Base-by-base conservation (phyloP, 768 basidiomycete genomes). In the Lentinula boryana region DNA sequence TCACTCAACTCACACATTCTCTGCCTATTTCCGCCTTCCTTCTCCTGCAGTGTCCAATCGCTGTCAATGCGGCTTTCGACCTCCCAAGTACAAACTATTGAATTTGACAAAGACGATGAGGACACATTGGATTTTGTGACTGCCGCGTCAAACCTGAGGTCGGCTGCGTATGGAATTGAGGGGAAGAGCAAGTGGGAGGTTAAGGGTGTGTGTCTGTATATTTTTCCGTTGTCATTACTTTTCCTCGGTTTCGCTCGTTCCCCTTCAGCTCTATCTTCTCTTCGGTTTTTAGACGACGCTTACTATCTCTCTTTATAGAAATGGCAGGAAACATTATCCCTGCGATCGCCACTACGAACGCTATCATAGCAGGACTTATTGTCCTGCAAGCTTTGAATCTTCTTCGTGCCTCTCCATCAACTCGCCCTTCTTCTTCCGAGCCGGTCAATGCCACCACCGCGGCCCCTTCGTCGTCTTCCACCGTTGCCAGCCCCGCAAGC, bases 251-350 rank as follows among this genome's bases (percentile, higher is more conserved):
- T 27, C 27, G 27, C 27, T 27, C 27, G 27, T 27, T 27, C 27
- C 27, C 27, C 27, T 27, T 27, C 27, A 27, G 27, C 27, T 27
- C 27, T 3, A 27, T 27, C 27, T 27, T 3, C 27, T 0, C 27
- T 27, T 27, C 27, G 27, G 27, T 27, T 27, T 27, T 27, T 27
- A 27, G 27, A 27, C 27, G 0, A 27, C 27, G 27, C 27, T 27
- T 27, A 27, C 41, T 27, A 9, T 9, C 43, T 7, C 23, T 49
- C 8, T 38, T 12, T 32, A 2, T 2, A 96, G 95, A 98, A 74
- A 98, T 98, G 93, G 97, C 97, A 0, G 97, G 97, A 9, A 99
- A 99, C 73, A 98, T 99, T 68, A 99, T 98, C 64, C 97, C 97
- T 5, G 97, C 97, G 1, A 98, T 99, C 67, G 97, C 97, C 4